Base-by-base conservation (phyloP, 1,284 basidiomycete species). In the Ganoderma lingzhi region DNA sequence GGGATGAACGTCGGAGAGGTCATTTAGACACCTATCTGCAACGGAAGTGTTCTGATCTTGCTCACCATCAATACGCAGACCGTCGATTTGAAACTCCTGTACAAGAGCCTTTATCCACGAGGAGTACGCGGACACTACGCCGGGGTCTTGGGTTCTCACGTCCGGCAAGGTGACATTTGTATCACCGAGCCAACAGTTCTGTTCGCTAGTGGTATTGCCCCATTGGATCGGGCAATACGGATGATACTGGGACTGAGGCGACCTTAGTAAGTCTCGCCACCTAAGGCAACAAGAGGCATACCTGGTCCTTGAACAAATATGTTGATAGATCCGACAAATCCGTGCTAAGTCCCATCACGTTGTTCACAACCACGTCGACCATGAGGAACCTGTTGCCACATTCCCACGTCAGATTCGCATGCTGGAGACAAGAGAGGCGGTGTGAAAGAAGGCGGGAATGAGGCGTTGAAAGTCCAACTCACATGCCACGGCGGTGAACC, bases 291-390 rank as follows among this genome's bases (percentile, higher is more conserved):
- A 39, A 51, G 23, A 28, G 9, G 12, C 48, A 62, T 41, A 87
- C 88, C 75, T 82, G 68, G 55, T 90, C 82, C 74, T 89, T 90
- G 84, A 92, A 91, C 79, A 89, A 84, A 78, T 87, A 92, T 3
- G 80, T 79, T 17, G 90, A 90, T 66, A 87, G 84, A 74, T 90
- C 88, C 15, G 89, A 63, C 14, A 51, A 88, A 6, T 81, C 83
- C 19, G 81, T 83, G 8, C 87, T 84, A 12, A 86, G 85, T 1
- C 90, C 81, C 81, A 93, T 93, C 48, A 93, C 86, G 78, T 93
- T 89, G 80, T 95, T 94, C 44, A 93, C 88, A 30, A 93, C 93
- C 53, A 94, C 82, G 77, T 94, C 93, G 65, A 94, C 88, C 93
- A 95, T 94, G 72, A 94, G 82, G 76, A 88, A 90, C 87, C 86